Conservation (phyloP, 768 basidiomycete species). For the Mycena haematopus region DNA sequence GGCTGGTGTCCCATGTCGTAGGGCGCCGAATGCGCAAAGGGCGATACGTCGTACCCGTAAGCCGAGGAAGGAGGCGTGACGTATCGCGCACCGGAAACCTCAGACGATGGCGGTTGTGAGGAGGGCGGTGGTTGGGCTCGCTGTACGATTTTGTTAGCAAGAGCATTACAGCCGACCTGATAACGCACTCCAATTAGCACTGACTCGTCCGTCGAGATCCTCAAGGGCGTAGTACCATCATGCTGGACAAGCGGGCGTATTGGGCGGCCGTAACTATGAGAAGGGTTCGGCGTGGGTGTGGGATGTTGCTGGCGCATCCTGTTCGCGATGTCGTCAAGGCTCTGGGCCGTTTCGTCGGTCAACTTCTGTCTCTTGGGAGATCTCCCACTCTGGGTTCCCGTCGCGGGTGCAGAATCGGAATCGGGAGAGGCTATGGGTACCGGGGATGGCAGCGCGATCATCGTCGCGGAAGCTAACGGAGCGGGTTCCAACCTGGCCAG, state of each 20-base stretch:
- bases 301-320: slow-evolving; percentile 2
- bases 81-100: slow-evolving; percentile 6
- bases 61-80: background rate
- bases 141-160: background rate
- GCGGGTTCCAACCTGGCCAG: background rate
- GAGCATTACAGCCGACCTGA: too few species aligned
- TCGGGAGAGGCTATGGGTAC: background rate
- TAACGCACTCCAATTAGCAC: slow-evolving; percentile 13
- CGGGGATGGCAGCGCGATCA: slow-evolving; percentile 14
- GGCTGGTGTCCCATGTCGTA: slow-evolving; percentile 13
- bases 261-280: slow-evolving; percentile 6
- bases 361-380: slow-evolving; percentile 9
- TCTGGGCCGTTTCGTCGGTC: background rate
- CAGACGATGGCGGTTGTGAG: slow-evolving; percentile 3
- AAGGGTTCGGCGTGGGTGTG: background rate
- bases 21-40: background rate
- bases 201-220: slow-evolving; percentile 21
- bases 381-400: background rate
- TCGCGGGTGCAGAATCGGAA: background rate
- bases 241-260: slow-evolving; percentile 8
- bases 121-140: background rate
- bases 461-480: background rate
- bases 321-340: slow-evolving; percentile 4
- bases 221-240: background rate
- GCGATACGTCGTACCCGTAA: slow-evolving; percentile 13